Conservation (phyloP, 2,329 filamentous ascomycete genomes). For the Phyllosticta citrichinensis region DNA sequence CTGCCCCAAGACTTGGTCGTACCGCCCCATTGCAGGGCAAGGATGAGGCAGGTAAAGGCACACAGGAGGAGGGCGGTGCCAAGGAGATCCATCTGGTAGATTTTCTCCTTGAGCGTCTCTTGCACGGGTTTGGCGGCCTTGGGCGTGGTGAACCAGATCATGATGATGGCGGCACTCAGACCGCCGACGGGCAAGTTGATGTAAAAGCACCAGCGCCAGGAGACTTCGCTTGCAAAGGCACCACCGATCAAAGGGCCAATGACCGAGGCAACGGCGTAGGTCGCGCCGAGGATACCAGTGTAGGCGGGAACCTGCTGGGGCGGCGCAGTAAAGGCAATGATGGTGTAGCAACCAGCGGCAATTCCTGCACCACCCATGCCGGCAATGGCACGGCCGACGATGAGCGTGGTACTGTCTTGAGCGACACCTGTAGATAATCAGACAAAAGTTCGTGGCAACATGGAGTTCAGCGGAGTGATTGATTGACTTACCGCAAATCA, state of each 20-base stretch:
- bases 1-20: slow-evolving; percentile 19
- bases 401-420: slow-evolving; percentile 26
- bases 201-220: slow-evolving; percentile 35
- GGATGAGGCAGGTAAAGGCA: slow-evolving; percentile 31
- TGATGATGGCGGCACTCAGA: slow-evolving; percentile 26
- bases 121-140: slow-evolving; percentile 17
- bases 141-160: slow-evolving; percentile 30
- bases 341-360: slow-evolving; percentile 25
- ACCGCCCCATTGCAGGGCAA: slow-evolving; percentile 39
- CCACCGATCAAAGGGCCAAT: slow-evolving; percentile 34
- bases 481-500: slow-evolving; percentile 37
- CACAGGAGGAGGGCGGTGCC: slow-evolving; percentile 34
- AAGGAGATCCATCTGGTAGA: slow-evolving; percentile 36
- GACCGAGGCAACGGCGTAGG: slow-evolving; percentile 27
- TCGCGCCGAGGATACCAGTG: slow-evolving; percentile 27
- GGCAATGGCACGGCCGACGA: slow-evolving; percentile 32
- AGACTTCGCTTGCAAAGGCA: slow-evolving; percentile 31
- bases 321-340: slow-evolving; percentile 36
- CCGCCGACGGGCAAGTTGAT: slow-evolving; percentile 40
- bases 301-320: slow-evolving; percentile 31
- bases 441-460: not conserved
- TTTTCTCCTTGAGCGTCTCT: slow-evolving; percentile 24
- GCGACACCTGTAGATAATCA: slow-evolving; percentile 16
- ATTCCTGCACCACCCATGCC: slow-evolving; percentile 33
- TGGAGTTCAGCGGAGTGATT: not conserved